phyloP scores from a whole-genome alignment of 2,329 filamentous ascomycete genomes.

The Aureobasidium lini region DNA sequence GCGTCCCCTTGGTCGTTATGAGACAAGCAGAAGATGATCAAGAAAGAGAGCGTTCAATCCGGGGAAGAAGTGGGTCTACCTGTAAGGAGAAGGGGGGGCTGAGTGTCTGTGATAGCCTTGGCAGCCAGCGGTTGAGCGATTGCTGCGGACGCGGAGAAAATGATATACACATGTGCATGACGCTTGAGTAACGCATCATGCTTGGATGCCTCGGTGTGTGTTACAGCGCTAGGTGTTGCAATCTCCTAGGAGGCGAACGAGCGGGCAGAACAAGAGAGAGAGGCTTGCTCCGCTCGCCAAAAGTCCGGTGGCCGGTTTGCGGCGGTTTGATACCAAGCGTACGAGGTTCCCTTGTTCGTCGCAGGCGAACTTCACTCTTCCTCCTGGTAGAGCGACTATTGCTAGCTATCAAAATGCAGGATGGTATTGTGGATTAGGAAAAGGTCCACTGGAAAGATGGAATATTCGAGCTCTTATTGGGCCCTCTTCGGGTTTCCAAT shows the following conservation, averaged over 20 bases:
- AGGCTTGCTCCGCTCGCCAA: not conserved
- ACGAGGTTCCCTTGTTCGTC: too few relatives aligned
- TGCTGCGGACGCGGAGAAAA: not conserved
- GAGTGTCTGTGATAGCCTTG: slow-evolving; percentile 12
- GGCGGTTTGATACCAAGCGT: too few relatives aligned
- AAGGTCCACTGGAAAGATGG: too few relatives aligned
- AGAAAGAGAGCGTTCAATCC: not conserved
- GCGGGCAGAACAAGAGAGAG: not conserved
- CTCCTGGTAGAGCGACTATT: too few relatives aligned
- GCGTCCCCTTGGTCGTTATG: not conserved
- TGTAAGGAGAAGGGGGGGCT: slow-evolving; percentile 4
- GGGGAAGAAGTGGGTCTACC: slow-evolving; percentile 11
- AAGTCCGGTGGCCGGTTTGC: too few relatives aligned
- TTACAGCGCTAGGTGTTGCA: not conserved
- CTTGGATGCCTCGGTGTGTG: not conserved
- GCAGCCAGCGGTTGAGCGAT: not conserved
- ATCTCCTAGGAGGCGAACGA: not conserved
- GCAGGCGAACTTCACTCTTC: too few relatives aligned
- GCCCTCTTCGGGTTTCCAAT: too few relatives aligned
- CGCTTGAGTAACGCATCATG: not conserved
- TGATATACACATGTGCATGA: not conserved
- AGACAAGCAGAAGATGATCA: not conserved
- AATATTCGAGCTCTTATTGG: too few relatives aligned
- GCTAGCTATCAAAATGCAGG: too few relatives aligned
- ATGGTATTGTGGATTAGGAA: too few relatives aligned